Evolutionary conservation across 495 filamentous ascomycete species (phyloP), one percentile per base, ranked within the genome.

Genomic region (Aspergillus ostianus): DNA sequence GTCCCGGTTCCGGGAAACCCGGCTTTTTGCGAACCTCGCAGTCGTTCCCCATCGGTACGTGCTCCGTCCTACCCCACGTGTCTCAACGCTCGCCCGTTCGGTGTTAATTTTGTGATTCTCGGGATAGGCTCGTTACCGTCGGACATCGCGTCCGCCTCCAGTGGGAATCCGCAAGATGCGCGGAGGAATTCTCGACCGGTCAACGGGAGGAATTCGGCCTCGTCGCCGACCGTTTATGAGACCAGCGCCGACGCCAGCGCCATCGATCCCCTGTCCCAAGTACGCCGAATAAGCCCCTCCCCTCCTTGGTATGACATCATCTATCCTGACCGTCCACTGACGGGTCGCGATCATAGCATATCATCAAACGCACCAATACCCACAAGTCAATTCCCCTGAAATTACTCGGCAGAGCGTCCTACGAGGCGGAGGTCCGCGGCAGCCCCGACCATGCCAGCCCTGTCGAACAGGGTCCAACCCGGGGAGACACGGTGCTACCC

Each of bases 311-410:
- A 29, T 55, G 46, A 32, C 30, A 26, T 26, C 23, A 26, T 26
- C 23, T 26, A 4, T 26, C 30, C 3, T 3, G 2, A 3, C 30
- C 30, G 30, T 8, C 30, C 6, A 8, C 47, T 49, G 49, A 27
- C 27, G 36, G 47, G 65, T 26, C 55, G 64, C 61, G 44, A 36
- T 60, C 50, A 29, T 58, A 87, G 84, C 84, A 96, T 70, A 97
- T 97, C 53, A 83, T 93, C 55, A 84, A 89, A 68, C 86, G 91
- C 65, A 92, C 90, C 53, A 91, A 91, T 71, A 91, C 88, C 19
- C 85, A 89, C 61, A 85, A 83, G 55, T 83, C 85, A 17, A 85
- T 90, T 55, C 83, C 87, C 9, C 77, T 86, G 46, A 89, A 87
- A 64, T 72, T 89, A 52, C 84, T 89, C 29, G 84, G 80, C 41